A percentile compares a stretch with the other conserved stretches of the same genome.
Conservation (phyloP, 768 basidiomycete species). For the Mycena metata region DNA sequence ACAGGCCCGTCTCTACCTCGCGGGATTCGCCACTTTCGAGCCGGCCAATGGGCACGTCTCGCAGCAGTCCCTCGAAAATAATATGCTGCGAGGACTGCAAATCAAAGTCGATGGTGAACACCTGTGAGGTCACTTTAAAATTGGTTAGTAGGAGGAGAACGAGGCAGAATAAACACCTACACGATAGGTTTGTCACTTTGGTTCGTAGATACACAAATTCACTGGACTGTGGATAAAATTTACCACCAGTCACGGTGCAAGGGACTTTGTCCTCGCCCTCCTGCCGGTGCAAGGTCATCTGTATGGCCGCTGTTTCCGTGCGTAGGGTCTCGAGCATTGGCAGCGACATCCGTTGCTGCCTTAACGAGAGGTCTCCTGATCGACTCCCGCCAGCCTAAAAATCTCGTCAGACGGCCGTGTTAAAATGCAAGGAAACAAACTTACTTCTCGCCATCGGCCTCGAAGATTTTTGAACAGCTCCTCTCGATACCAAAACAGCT, state of each 20-base stretch:
- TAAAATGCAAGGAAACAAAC: conserved; percentile 36
- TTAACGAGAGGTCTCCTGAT: conserved; percentile 80
- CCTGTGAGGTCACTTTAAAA: conserved; percentile 62
- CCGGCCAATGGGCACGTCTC: conserved; percentile 74
- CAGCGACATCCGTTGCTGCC: conserved; percentile 81
- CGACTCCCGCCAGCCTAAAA: conserved; percentile 83
- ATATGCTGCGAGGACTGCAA: conserved; percentile 74
- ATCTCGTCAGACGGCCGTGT: not conserved
- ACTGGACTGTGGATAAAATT: conserved; percentile 66
- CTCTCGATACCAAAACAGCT: conserved; percentile 97
- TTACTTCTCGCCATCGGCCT: conserved; percentile 90
- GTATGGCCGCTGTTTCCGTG: conserved; percentile 73
- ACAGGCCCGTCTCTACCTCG: conserved; percentile 69
- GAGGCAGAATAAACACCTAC: conserved; percentile 58
- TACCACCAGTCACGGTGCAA: conserved; percentile 52
- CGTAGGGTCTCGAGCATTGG: conserved; percentile 86
- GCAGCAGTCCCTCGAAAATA: conserved; percentile 75
- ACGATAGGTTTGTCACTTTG: conserved; percentile 72
- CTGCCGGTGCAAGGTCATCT: conserved; percentile 61
- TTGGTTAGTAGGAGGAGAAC: not conserved
- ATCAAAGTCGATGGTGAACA: conserved; percentile 67
- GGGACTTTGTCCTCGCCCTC: conserved; percentile 36
- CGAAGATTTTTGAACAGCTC: conserved; percentile 78
- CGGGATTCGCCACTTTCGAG: conserved; percentile 67
- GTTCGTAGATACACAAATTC: conserved; percentile 74